A percentile compares a stretch with the other conserved stretches of the same genome.
phyloP scores from a whole-genome alignment of 306 rosid genomes.

The Neltuma alba region DNA sequence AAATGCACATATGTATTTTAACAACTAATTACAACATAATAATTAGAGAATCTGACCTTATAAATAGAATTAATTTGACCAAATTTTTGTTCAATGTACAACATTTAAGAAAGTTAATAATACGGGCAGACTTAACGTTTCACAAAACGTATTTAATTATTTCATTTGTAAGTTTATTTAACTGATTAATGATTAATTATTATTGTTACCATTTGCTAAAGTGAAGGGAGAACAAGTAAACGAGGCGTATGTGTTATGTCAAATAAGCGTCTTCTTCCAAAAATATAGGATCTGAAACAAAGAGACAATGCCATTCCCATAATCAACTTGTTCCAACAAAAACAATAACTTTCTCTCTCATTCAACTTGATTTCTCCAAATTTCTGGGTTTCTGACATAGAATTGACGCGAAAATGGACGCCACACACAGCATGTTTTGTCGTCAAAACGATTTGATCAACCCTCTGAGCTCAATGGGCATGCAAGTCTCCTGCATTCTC shows the following conservation, averaged over 20 bases:
- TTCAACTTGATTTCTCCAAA: conserved; percentile 11
- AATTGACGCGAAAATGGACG: conserved; percentile 62
- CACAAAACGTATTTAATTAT: no score
- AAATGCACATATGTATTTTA: no score
- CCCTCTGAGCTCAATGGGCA: conserved; percentile 84
- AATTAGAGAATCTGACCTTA: no score
- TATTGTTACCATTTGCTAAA: conserved; percentile 22
- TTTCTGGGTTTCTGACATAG: conserved; percentile 7
- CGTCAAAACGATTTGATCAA: conserved; percentile 49
- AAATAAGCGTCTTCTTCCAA: conserved; percentile 38
- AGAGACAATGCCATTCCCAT: background rate
- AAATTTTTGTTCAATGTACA: no score
- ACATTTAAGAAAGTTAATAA: no score
- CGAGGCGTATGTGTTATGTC: conserved; percentile 13
- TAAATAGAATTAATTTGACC: no score
- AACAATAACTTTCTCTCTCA: background rate
- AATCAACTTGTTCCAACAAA: background rate
- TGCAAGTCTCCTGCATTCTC: conserved; percentile 85
- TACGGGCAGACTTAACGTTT: no score
- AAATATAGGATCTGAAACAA: conserved; percentile 47
- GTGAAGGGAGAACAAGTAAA: conserved; percentile 38
- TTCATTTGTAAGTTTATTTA: conserved; percentile 6
- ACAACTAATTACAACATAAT: no score
- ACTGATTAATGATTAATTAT: background rate
- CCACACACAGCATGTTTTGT: conserved; percentile 70